These are phyloP conservation scores for Salix caprea DNA, from an alignment of 345 rosid genomes.

Conservation along the genomic window DNA sequence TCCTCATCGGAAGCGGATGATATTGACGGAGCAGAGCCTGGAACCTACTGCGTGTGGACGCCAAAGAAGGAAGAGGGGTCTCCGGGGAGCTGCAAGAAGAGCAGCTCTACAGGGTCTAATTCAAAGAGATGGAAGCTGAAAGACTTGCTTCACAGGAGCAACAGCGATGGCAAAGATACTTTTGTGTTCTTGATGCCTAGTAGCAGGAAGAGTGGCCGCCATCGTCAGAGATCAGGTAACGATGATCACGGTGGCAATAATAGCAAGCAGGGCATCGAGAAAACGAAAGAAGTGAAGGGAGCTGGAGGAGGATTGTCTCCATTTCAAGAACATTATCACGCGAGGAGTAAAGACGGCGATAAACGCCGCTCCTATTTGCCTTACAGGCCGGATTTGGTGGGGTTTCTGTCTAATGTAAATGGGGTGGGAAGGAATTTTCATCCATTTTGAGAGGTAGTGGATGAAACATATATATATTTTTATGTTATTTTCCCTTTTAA, in stretches of 20 bases:
- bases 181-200: conserved; percentile 40
- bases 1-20: conserved; percentile 62
- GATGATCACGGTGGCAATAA: not conserved
- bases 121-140: conserved; percentile 71
- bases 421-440: conserved; percentile 52
- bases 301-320: not conserved
- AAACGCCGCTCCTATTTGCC: conserved; percentile 51
- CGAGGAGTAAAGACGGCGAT: conserved; percentile 24
- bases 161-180: conserved; percentile 42
- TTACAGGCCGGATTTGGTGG: conserved; percentile 45
- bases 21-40: conserved; percentile 41
- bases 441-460: conserved; percentile 45
- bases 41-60: conserved; percentile 66
- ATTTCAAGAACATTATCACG: conserved; percentile 5
- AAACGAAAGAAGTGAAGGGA: conserved; percentile 1
- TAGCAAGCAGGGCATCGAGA: not conserved
- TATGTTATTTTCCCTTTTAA: not conserved
- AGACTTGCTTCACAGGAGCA: conserved; percentile 48
- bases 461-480: not conserved
- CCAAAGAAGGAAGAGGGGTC: conserved; percentile 35
- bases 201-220: conserved; percentile 1
- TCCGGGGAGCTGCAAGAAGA: conserved; percentile 40
- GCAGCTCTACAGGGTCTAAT: conserved; percentile 44
- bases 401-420: conserved; percentile 42
- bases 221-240: conserved; percentile 6